These are phyloP conservation scores for Hermanozyma aechmeae DNA, from an alignment of 805 yeast species.

Conservation along the genomic window DNA sequence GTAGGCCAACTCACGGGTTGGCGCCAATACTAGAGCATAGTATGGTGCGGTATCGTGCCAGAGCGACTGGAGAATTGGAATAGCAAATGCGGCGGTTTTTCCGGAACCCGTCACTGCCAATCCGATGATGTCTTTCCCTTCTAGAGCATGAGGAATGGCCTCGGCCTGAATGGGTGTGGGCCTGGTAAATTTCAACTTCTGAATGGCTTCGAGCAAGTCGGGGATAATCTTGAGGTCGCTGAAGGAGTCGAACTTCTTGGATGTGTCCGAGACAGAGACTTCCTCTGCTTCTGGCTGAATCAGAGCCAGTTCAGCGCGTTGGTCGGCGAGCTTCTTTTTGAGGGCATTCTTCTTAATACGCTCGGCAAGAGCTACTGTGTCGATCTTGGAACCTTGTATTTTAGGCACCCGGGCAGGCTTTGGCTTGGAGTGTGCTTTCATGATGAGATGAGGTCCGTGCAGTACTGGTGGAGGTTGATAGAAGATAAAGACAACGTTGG, in stretches of 20 bases:
- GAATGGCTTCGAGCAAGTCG: constrained; percentile 73
- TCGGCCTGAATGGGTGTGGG: constrained; percentile 95
- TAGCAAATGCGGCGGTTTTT: constrained; percentile 96
- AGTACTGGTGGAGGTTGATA: too few relatives aligned
- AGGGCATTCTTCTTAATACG: constrained; percentile 37
- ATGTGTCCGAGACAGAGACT: constrained; percentile 5
- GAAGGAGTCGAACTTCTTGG: constrained; percentile 31
- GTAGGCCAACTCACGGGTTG: constrained; percentile 78
- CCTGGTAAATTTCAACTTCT: constrained; percentile 58
- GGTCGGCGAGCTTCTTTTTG: constrained; percentile 9
- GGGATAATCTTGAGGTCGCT: constrained; percentile 58
- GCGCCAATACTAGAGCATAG: constrained; percentile 81
- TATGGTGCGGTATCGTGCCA: constrained; percentile 87
- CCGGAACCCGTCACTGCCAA: constrained; percentile 98
- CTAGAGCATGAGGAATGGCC: constrained; percentile 82
- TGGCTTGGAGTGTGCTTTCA: too few relatives aligned
- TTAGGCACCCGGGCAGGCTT: too few relatives aligned
- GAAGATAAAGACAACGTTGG: too few relatives aligned
- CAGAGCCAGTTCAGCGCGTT: constrained; percentile 8
- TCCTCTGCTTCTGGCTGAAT: constrained; percentile 10
- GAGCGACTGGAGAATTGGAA: constrained; percentile 84
- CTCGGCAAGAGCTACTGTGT: constrained; percentile 44
- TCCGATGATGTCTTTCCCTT: constrained; percentile 90
- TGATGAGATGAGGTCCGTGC: too few relatives aligned
- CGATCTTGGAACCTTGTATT: constrained; percentile 9